Conservation (phyloP, 2,329 filamentous ascomycete genomes). For the Nothophaeocryptopus gaeumannii region DNA sequence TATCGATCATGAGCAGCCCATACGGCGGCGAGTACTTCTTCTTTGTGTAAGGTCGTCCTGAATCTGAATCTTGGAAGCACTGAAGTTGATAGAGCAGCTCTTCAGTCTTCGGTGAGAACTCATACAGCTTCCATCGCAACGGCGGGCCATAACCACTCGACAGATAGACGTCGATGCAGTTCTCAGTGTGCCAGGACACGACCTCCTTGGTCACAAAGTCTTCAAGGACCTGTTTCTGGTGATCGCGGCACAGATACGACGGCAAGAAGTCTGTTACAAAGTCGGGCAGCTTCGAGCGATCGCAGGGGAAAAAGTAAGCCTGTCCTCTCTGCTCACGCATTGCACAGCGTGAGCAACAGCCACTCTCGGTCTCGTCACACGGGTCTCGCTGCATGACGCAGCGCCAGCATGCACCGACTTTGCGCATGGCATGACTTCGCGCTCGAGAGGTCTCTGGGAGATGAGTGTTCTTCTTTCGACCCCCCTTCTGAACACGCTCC, state of each 20-base stretch:
- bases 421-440: slow-evolving; percentile 46
- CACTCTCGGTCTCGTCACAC: slow-evolving; percentile 31
- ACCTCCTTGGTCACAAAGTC: slow-evolving; percentile 40
- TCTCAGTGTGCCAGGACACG: slow-evolving; percentile 33
- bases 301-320: slow-evolving; percentile 44
- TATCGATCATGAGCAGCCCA: slow-evolving; percentile 45
- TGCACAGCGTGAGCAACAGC: slow-evolving; percentile 31
- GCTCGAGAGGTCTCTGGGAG: slow-evolving; percentile 38
- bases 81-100: slow-evolving; percentile 44
- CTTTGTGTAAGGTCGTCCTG: slow-evolving; percentile 22
- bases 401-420: slow-evolving; percentile 48
- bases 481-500: slow-evolving; percentile 25
- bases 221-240: slow-evolving; percentile 44
- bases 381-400: slow-evolving; percentile 49
- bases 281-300: slow-evolving; percentile 46
- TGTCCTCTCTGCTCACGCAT: slow-evolving; percentile 38
- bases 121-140: slow-evolving; percentile 46
- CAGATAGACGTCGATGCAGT: slow-evolving; percentile 42
- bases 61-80: slow-evolving; percentile 40
- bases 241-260: slow-evolving; percentile 16
- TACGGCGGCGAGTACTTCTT: slow-evolving; percentile 46
- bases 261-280: slow-evolving; percentile 46
- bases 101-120: slow-evolving; percentile 43
- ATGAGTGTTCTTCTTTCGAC: slow-evolving; percentile 38
- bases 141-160: slow-evolving; percentile 45